A percentile compares a stretch with the other conserved stretches of the same genome.
Evolutionary conservation across 2,329 filamentous ascomycete genomes (phyloP).

Genomic region (Microcera coccophila): DNA sequence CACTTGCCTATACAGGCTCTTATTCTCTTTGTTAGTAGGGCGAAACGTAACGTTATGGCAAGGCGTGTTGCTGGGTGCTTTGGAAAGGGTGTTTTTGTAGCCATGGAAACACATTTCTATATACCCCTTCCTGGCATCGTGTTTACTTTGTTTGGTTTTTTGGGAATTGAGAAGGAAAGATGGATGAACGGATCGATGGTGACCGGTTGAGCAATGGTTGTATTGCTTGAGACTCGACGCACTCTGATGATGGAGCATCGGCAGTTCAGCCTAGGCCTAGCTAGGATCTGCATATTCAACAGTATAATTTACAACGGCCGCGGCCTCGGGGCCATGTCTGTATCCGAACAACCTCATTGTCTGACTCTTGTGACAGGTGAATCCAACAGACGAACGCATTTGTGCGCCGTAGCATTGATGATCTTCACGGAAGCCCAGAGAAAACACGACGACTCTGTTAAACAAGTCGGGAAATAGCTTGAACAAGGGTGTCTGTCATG

Average conservation of each 20-base stretch:
- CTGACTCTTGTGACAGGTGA: background rate
- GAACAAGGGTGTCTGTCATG: too few relatives aligned
- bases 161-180: conserved; percentile 5
- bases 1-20: conserved; percentile 23
- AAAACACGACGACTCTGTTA: too few relatives aligned
- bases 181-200: conserved; percentile 1
- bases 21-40: conserved; percentile 18
- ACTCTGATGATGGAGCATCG: background rate
- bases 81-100: conserved; percentile 21
- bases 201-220: background rate
- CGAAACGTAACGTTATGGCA: conserved; percentile 15
- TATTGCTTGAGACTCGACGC: background rate
- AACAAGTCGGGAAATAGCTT: too few relatives aligned
- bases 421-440: too few relatives aligned
- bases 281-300: background rate
- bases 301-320: background rate
- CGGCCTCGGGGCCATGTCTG: background rate
- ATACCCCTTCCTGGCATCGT: conserved; percentile 26
- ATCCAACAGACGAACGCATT: too few relatives aligned
- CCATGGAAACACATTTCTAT: conserved; percentile 27
- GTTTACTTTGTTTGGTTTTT: conserved; percentile 13
- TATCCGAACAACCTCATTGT: background rate
- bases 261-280: background rate
- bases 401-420: too few relatives aligned
- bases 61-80: background rate